A percentile compares a stretch with the other conserved stretches of the same genome.
Conservation (phyloP, 352 stramenopile genomes). For the Blastocystis sp. region DNA sequence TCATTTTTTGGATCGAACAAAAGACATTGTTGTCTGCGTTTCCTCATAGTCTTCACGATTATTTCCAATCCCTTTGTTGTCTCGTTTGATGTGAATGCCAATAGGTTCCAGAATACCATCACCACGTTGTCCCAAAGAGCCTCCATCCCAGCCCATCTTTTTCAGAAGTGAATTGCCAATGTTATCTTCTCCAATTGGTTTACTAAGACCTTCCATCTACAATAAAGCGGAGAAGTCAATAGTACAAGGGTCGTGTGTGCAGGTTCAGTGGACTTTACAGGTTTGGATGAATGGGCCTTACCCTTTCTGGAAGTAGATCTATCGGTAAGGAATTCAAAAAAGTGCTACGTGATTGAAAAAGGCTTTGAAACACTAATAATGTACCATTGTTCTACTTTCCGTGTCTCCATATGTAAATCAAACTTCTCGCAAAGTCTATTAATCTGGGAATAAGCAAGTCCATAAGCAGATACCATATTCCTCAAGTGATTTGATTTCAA, state of each 20-base stretch:
- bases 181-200: slow-evolving; percentile 13
- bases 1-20: slow-evolving; percentile 14
- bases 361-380: slow-evolving; percentile 37
- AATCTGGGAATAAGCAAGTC: not conserved
- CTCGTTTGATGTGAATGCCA: slow-evolving; percentile 59
- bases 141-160: slow-evolving; percentile 65
- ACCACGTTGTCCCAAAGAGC: slow-evolving; percentile 8
- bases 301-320: not conserved
- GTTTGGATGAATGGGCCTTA: not conserved
- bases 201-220: slow-evolving; percentile 54
- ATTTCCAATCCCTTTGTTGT: slow-evolving; percentile 60
- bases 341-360: not conserved
- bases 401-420: slow-evolving; percentile 31
- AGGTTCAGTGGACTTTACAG: not conserved
- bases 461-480: not conserved
- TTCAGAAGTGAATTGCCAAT: slow-evolving; percentile 35
- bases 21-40: not conserved
- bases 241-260: slow-evolving; percentile 1
- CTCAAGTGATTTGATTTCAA: not conserved
- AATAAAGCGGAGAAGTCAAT: not conserved
- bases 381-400: slow-evolving; percentile 6
- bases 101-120: slow-evolving; percentile 58
- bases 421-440: slow-evolving; percentile 56
- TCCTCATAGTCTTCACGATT: not conserved
- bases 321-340: not conserved